These are phyloP conservation scores for Cytospora leucostoma DNA, from an alignment of 2,329 filamentous ascomycete species.

Conservation along the genomic window DNA sequence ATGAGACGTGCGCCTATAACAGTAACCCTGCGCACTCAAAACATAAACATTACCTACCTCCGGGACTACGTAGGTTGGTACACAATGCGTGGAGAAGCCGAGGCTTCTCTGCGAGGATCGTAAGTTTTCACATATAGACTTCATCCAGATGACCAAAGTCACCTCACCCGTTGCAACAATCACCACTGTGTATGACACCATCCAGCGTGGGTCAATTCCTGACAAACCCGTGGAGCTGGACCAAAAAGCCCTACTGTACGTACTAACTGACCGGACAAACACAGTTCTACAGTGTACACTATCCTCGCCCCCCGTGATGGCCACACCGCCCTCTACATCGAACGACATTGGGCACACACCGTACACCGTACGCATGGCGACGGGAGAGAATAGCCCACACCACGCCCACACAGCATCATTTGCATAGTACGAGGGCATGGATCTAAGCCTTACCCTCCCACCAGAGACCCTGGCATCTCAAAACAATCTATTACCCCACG, in stretches of 20 bases:
- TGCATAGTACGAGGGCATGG: no score
- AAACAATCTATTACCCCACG: no score
- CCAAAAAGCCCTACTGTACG: no score
- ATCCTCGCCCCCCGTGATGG: background rate
- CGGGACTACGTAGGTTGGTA: no score
- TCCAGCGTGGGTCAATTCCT: background rate
- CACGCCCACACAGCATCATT: no score
- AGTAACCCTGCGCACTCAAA: no score
- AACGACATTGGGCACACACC: background rate
- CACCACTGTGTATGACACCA: background rate
- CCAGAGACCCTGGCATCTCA: no score
- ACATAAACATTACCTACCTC: no score
- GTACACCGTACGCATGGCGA: background rate
- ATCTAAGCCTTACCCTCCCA: no score
- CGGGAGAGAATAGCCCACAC: background rate
- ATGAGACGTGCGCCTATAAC: no score
- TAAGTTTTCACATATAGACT: background rate
- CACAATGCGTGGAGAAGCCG: background rate
- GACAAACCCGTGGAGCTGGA: background rate
- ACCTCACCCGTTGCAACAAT: background rate
- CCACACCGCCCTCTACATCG: slow-evolving; percentile 1
- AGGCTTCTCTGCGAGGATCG: background rate
- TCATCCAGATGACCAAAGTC: background rate
- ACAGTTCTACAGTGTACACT: background rate
- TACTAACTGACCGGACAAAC: no score